Conservation (phyloP, 2,329 filamentous ascomycete species). For the Pseudogymnoascus pannorum region DNA sequence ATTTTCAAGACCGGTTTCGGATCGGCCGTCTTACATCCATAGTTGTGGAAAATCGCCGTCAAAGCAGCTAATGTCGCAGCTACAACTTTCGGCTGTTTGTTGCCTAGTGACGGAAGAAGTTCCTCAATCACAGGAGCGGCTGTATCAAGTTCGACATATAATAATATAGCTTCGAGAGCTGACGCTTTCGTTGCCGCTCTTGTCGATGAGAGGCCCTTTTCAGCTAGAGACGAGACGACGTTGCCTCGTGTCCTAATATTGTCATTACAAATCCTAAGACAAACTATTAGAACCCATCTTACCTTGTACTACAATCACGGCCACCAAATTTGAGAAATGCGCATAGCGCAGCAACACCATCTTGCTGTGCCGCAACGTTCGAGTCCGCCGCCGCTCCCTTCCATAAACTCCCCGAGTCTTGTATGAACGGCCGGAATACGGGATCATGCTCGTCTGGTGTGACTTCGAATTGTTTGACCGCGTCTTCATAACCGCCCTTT, state of each 20-base stretch:
- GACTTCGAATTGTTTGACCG: constrained; percentile 74
- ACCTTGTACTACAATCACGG: constrained; percentile 66
- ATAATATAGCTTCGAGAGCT: constrained; percentile 74
- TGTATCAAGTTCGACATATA: constrained; percentile 86
- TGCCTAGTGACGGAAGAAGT: constrained; percentile 69
- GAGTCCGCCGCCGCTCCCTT: constrained; percentile 89
- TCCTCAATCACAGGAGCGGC: constrained; percentile 84
- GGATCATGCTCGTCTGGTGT: constrained; percentile 81
- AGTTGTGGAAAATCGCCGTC: constrained; percentile 82
- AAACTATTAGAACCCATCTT: constrained; percentile 20
- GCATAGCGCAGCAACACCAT: constrained; percentile 80
- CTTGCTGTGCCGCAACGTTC: constrained; percentile 94
- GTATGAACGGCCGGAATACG: constrained; percentile 78
- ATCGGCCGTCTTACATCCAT: constrained; percentile 88
- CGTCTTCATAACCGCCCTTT: constrained; percentile 91
- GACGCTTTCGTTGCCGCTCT: constrained; percentile 83
- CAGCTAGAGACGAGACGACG: constrained; percentile 72
- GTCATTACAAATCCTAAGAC: constrained; percentile 12
- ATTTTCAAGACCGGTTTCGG: constrained; percentile 85
- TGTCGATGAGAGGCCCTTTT: constrained; percentile 85
- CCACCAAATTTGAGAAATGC: constrained; percentile 90
- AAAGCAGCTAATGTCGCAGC: constrained; percentile 68
- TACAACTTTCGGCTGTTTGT: constrained; percentile 89
- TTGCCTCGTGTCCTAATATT: constrained; percentile 58
- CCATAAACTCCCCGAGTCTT: constrained; percentile 72